phyloP scores from a whole-genome alignment of 306 rosid genomes.

The Mimosa pudica region DNA sequence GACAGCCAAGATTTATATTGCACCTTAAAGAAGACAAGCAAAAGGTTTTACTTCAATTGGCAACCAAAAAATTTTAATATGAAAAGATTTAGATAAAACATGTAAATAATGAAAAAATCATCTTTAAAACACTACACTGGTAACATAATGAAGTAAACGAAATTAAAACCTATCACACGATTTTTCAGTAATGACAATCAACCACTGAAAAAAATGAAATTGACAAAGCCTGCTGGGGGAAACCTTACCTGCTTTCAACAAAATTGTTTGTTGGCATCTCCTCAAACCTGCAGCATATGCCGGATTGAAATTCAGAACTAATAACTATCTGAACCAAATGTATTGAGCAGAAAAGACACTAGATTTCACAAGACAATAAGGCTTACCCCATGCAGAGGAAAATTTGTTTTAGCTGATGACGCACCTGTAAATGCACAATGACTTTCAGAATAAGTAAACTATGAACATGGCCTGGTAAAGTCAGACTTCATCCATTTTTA shows the following conservation, averaged over 20 bases:
- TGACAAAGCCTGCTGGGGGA: slow-evolving; percentile 4
- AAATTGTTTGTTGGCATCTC: slow-evolving; percentile 98
- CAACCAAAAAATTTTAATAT: neutral
- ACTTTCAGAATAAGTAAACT: slow-evolving; percentile 17
- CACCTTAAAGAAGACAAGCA: no score
- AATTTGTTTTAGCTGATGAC: slow-evolving; percentile 72
- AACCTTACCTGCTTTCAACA: slow-evolving; percentile 90
- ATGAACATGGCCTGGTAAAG: slow-evolving; percentile 3
- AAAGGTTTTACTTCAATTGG: neutral
- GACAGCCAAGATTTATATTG: neutral
- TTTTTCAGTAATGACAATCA: neutral
- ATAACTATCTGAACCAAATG: slow-evolving; percentile 14
- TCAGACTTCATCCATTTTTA: neutral
- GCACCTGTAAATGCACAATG: slow-evolving; percentile 63
- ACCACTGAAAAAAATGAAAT: slow-evolving; percentile 9
- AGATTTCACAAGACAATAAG: slow-evolving; percentile 21
- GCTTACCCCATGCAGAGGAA: slow-evolving; percentile 92
- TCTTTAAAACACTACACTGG: neutral
- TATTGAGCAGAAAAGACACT: slow-evolving; percentile 24
- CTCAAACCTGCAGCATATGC: slow-evolving; percentile 69
- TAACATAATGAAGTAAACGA: neutral
- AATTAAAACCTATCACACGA: neutral
- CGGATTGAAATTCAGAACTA: slow-evolving; percentile 25
- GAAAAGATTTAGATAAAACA: neutral
- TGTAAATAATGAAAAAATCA: neutral